Percentiles rank a stretch among this genome's conserved stretches.
These are phyloP conservation scores for Ceratocystis smalleyi DNA, from an alignment of 2,329 filamentous ascomycete genomes.

Conservation along the genomic window DNA sequence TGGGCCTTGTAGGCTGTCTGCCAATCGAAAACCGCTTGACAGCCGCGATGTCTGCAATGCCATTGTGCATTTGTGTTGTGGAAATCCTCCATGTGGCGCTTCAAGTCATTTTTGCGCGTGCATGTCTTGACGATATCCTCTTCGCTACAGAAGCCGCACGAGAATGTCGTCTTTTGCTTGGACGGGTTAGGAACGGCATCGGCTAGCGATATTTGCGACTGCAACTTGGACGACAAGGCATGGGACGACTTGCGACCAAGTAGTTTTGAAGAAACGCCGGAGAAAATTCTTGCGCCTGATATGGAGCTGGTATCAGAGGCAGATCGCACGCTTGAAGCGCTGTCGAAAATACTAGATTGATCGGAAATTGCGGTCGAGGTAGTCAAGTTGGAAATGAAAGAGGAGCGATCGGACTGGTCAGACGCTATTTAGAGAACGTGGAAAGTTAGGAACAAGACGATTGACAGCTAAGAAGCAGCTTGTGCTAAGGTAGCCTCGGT, in stretches of 20 bases:
- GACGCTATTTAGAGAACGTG: conserved; percentile 18
- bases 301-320: conserved; percentile 28
- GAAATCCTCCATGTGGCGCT: conserved; percentile 34
- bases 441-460: conserved; percentile 21
- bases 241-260: conserved; percentile 22
- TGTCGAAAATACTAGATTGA: conserved; percentile 26
- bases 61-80: conserved; percentile 34
- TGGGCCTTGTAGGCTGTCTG: conserved; percentile 34
- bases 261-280: conserved; percentile 27
- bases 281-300: conserved; percentile 27
- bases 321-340: conserved; percentile 24
- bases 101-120: conserved; percentile 33
- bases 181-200: conserved; percentile 15
- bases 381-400: conserved; percentile 23
- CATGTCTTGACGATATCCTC: conserved; percentile 29
- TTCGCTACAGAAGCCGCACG: conserved; percentile 30
- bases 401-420: conserved; percentile 23
- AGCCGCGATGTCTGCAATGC: conserved; percentile 31
- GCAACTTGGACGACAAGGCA: conserved; percentile 18
- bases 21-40: conserved; percentile 33
- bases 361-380: conserved; percentile 26
- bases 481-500: neutral
- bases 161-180: conserved; percentile 28
- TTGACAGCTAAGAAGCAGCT: conserved; percentile 6
- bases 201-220: conserved; percentile 4